These are phyloP conservation scores for Seiridium unicorne DNA, from an alignment of 2,329 filamentous ascomycete species.

Conservation along the genomic window DNA sequence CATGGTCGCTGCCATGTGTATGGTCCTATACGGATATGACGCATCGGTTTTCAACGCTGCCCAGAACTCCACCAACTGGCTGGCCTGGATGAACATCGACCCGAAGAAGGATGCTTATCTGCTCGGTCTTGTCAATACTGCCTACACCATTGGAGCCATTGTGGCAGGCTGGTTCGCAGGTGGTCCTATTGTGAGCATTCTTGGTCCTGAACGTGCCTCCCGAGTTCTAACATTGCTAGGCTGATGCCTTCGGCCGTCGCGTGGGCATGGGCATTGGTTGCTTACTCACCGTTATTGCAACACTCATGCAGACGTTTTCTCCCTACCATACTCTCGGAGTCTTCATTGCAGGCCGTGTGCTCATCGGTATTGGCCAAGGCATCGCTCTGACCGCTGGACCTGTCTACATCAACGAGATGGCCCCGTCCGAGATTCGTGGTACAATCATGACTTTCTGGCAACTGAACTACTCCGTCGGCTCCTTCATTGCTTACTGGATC, in stretches of 20 bases:
- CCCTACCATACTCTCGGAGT: slow-evolving; percentile 59
- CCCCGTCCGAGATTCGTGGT: slow-evolving; percentile 62
- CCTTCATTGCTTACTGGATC: slow-evolving; percentile 65
- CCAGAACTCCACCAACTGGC: slow-evolving; percentile 66
- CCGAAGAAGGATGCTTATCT: slow-evolving; percentile 40
- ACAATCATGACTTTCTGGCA: slow-evolving; percentile 71
- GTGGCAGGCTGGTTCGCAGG: slow-evolving; percentile 68
- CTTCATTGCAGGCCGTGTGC: slow-evolving; percentile 67
- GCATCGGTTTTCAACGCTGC: slow-evolving; percentile 73
- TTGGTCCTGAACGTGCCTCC: too few species aligned
- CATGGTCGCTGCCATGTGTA: slow-evolving; percentile 68
- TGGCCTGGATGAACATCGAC: slow-evolving; percentile 57
- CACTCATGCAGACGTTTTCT: slow-evolving; percentile 66
- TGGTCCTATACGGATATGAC: slow-evolving; percentile 75
- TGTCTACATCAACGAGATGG: slow-evolving; percentile 69
- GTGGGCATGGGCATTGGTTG: slow-evolving; percentile 65
- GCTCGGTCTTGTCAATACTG: slow-evolving; percentile 59
- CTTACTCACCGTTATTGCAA: slow-evolving; percentile 63
- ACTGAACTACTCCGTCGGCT: slow-evolving; percentile 64
- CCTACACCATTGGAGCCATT: slow-evolving; percentile 70
- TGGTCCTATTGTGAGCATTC: slow-evolving; percentile 49
- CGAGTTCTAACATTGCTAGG: slow-evolving; percentile 16
- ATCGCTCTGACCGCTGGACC: slow-evolving; percentile 66
- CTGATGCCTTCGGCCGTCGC: slow-evolving; percentile 61
- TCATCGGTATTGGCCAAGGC: slow-evolving; percentile 70